Base-by-base conservation (phyloP, 169 alveolate genomes). In the Cryptosporidium ryanae region DNA sequence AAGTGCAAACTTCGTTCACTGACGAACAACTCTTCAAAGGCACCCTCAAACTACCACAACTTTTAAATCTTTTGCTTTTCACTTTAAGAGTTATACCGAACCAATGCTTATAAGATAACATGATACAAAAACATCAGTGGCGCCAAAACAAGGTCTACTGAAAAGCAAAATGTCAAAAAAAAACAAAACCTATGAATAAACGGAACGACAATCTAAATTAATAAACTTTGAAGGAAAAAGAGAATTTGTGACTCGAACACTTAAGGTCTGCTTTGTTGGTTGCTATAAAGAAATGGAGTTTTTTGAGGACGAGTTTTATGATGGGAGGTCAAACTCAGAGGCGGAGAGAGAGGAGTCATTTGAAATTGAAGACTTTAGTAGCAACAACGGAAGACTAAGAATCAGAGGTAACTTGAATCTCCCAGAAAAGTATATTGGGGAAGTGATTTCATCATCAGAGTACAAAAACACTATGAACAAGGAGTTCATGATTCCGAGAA, bases 301-400 rank as follows among this genome's bases (percentile, higher is more conserved):
- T 55, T 68, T 52, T 29, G 83, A 68, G 48, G 83, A 68, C 18
- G 83, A 68, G 29, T 52, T 32, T 68, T 68, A 68, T 32, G 83
- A 68, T 52, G 55, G 66, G n/a, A 68, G 48, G 66, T n/a, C 17
- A 18, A 59, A 68, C 23, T 50, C 55, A 29, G 65, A 44, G 65
- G 27, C 66, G 17, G 65, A 52, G 12, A 49, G 38, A 52, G 83
- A 50, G 5, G 34, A 27, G 38, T 49, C 43, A 21, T 38, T 38
- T 38, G 83, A 68, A 55, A 54, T 25, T 10, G 55, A 64, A 18
- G 83, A 68, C 23, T 27, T 68, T 13, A 17, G 55, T 15, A 57
- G 38, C 12, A 48, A 23, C 13, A 17, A n/a, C 25, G 76, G 87
- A 4, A 76, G 71, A 59, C 17, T 76, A 6, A 32, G 63, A 76